Evolutionary conservation across 1,139 yeast genomes (phyloP).

Genomic region (Yamadazyma spencermartinsiae): DNA sequence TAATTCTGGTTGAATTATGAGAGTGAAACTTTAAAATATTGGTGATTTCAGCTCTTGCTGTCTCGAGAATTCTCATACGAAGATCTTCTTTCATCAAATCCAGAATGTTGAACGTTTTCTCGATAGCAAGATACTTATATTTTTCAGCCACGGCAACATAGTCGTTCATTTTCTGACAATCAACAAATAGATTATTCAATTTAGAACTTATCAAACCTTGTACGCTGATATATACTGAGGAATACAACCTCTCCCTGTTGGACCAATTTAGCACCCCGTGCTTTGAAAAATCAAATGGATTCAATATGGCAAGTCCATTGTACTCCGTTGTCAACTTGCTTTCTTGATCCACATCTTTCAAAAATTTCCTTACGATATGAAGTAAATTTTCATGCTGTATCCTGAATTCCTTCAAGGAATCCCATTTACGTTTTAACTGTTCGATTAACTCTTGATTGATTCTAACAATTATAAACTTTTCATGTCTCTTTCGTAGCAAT

Average conservation of each 20-base stretch:
- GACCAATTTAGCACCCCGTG: constrained; percentile 37
- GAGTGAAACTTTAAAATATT: constrained; percentile 12
- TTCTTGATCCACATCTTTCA: constrained; percentile 16
- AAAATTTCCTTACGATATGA: constrained; percentile 33
- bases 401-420: constrained; percentile 48
- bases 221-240: constrained; percentile 22
- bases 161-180: constrained; percentile 31
- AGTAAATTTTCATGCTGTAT: constrained; percentile 55
- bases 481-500: constrained; percentile 69
- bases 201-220: constrained; percentile 23
- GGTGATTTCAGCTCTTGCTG: constrained; percentile 32
- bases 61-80: constrained; percentile 32
- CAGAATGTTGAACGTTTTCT: constrained; percentile 20
- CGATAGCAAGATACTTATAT: constrained; percentile 20
- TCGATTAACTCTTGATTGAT: constrained; percentile 48
- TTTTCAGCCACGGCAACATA: constrained; percentile 29
- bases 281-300: constrained; percentile 35
- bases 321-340: constrained; percentile 32
- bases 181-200: constrained; percentile 27
- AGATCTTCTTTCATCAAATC: constrained; percentile 36
- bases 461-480: constrained; percentile 67
- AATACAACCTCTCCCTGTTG: constrained; percentile 31
- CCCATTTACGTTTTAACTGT: constrained; percentile 47
- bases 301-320: constrained; percentile 16
- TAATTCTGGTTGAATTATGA: not conserved